A percentile compares a stretch with the other conserved stretches of the same genome.
These are phyloP conservation scores for Alternaria conjuncta DNA, from an alignment of 2,329 filamentous ascomycete genomes.

Conservation along the genomic window DNA sequence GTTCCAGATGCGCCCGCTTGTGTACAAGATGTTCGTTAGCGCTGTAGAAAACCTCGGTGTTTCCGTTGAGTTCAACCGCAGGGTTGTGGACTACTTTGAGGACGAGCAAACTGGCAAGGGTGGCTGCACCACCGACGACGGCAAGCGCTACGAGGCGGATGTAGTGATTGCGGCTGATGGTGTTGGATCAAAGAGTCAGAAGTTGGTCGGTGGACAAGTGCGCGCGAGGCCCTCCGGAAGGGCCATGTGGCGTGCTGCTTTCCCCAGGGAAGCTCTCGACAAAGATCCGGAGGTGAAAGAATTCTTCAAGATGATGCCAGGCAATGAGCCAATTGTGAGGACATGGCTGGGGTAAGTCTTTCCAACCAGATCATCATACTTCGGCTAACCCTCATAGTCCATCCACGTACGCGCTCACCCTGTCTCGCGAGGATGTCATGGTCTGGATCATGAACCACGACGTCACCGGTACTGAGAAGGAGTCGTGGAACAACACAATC, in stretches of 20 bases:
- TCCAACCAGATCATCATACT: background rate
- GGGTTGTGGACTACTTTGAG: slow-evolving; percentile 55
- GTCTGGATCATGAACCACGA: slow-evolving; percentile 60
- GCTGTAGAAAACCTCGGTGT: slow-evolving; percentile 56
- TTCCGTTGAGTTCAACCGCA: slow-evolving; percentile 51
- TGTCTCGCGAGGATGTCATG: slow-evolving; percentile 56
- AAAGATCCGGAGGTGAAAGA: slow-evolving; percentile 56
- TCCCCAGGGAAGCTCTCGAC: slow-evolving; percentile 53
- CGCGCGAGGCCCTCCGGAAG: slow-evolving; percentile 49
- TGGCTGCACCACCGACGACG: slow-evolving; percentile 47
- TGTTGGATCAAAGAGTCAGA: slow-evolving; percentile 55
- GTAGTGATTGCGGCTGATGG: slow-evolving; percentile 51
- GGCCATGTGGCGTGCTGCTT: slow-evolving; percentile 51
- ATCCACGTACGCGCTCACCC: slow-evolving; percentile 54
- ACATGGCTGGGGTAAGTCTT: slow-evolving; percentile 51
- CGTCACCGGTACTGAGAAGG: slow-evolving; percentile 53
- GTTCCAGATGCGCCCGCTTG: slow-evolving; percentile 63
- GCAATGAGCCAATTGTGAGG: slow-evolving; percentile 53
- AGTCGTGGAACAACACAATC: slow-evolving; percentile 57
- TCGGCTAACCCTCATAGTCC: slow-evolving; percentile 30
- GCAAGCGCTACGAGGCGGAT: slow-evolving; percentile 51
- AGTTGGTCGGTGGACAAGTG: slow-evolving; percentile 54
- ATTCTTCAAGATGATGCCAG: slow-evolving; percentile 54
- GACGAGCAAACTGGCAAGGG: slow-evolving; percentile 49
- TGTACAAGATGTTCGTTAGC: slow-evolving; percentile 62